Conservation (phyloP, 345 rosid species). For the Abelmoschus esculentus region DNA sequence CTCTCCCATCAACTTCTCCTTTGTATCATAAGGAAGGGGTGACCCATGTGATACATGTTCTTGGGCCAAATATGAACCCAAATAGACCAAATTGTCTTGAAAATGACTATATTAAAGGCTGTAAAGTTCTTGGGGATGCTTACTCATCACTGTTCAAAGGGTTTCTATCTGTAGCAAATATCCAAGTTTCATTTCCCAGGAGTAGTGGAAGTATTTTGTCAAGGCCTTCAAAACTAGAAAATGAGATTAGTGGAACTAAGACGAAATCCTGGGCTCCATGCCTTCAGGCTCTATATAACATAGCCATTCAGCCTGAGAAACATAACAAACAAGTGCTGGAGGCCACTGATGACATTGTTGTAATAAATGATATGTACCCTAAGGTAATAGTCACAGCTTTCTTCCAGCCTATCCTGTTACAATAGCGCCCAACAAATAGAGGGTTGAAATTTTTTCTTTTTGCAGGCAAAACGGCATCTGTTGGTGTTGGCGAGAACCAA, state of each 20-base stretch:
- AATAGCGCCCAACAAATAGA: not conserved
- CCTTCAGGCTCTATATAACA: slow-evolving; percentile 67
- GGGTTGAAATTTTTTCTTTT: not conserved
- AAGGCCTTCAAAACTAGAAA: slow-evolving; percentile 8
- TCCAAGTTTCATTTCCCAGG: slow-evolving; percentile 28
- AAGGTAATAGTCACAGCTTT: slow-evolving; percentile 36
- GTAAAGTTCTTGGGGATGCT: slow-evolving; percentile 60
- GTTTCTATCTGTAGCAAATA: slow-evolving; percentile 41
- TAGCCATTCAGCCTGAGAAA: slow-evolving; percentile 71
- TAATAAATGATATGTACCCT: slow-evolving; percentile 71
- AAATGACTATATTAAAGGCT: slow-evolving; percentile 63
- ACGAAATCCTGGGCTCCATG: slow-evolving; percentile 61
- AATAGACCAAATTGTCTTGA: slow-evolving; percentile 66
- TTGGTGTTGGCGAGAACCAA: slow-evolving; percentile 52
- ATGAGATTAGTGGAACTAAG: slow-evolving; percentile 18
- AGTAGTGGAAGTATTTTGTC: not conserved
- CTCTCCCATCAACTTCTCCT: slow-evolving; percentile 76
- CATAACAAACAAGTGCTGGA: slow-evolving; percentile 55
- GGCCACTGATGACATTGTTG: slow-evolving; percentile 49
- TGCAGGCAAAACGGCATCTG: slow-evolving; percentile 74
- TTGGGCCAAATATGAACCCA: slow-evolving; percentile 98
- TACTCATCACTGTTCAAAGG: slow-evolving; percentile 75
- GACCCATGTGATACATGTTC: slow-evolving; percentile 86
- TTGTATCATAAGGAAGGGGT: slow-evolving; percentile 60
- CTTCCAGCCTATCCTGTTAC: not conserved